phyloP scores from a whole-genome alignment of 1,284 basidiomycete species.

The Coniophora puteana region DNA sequence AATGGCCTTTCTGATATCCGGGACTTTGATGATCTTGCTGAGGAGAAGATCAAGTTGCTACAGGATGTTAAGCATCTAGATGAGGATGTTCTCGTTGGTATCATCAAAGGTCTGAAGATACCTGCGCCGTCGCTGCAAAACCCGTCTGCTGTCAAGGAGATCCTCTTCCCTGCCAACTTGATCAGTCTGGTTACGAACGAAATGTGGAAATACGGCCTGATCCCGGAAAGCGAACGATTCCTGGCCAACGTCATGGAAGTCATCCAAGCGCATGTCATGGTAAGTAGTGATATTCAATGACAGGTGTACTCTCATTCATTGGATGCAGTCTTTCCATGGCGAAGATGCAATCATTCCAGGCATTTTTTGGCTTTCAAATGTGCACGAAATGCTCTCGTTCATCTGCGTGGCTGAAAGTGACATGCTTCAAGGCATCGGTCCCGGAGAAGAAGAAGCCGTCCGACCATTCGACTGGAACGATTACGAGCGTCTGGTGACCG shows the following conservation, averaged over 20 bases:
- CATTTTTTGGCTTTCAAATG: constrained; percentile 99
- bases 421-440: constrained; percentile 96
- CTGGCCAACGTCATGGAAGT: constrained; percentile 99
- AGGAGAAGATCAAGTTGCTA: constrained; percentile 94
- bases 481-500: constrained; percentile 93
- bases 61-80: constrained; percentile 91
- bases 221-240: constrained; percentile 96
- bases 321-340: constrained; percentile 80
- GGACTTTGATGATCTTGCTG: constrained; percentile 82
- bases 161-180: constrained; percentile 99
- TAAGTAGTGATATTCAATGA: constrained; percentile 36
- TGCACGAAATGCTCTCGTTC: constrained; percentile 99
- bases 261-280: constrained; percentile 98
- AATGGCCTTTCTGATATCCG: constrained; percentile 74
- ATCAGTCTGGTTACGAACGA: constrained; percentile 98
- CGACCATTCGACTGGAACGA: constrained; percentile 96
- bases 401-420: constrained; percentile 98
- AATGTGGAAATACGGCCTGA: constrained; percentile 99
- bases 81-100: constrained; percentile 90
- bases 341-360: constrained; percentile 97
- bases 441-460: constrained; percentile 88
- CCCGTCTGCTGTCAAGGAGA: constrained; percentile 93
- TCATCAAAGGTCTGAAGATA: constrained; percentile 92
- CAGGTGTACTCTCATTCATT: constrained; percentile 9
- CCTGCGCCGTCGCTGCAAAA: constrained; percentile 89